Evolutionary conservation across 1,139 yeast genomes (phyloP).

Genomic region (Hansenula lynferdii): DNA sequence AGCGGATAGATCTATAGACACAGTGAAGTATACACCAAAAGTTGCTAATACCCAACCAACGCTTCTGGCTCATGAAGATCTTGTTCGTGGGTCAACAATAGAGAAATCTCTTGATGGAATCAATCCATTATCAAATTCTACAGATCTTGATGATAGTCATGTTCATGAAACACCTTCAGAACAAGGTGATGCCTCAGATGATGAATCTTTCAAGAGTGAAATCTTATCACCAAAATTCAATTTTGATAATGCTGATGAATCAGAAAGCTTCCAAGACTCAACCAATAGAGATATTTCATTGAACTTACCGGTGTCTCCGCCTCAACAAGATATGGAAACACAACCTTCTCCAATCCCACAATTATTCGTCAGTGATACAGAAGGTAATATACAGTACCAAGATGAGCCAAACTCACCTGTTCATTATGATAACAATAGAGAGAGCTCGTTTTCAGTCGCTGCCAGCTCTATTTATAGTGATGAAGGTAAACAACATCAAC

Average conservation of each 20-base stretch:
- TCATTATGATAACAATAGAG: not conserved
- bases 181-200: slow-evolving; percentile 6
- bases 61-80: not conserved
- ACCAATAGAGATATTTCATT: not conserved
- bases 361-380: slow-evolving; percentile 12
- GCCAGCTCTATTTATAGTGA: slow-evolving; percentile 1
- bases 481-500: not conserved
- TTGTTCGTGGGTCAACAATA: not conserved
- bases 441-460: slow-evolving; percentile 1
- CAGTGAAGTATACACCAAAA: not conserved
- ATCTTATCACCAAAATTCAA: slow-evolving; percentile 13
- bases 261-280: not conserved
- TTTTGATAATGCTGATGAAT: slow-evolving; percentile 3
- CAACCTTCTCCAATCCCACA: slow-evolving; percentile 6
- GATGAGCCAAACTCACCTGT: not conserved
- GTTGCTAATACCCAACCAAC: not conserved
- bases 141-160: not conserved
- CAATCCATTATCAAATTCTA: slow-evolving; percentile 2
- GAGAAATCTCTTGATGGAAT: not conserved
- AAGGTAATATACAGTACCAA: slow-evolving; percentile 1
- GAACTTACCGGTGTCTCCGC: slow-evolving; percentile 1
- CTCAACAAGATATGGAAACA: not conserved
- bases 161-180: not conserved
- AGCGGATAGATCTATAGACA: not conserved
- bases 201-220: slow-evolving; percentile 15